Conservation (phyloP, 495 filamentous ascomycete genomes). For the Hapsidospora chrysogenum region DNA sequence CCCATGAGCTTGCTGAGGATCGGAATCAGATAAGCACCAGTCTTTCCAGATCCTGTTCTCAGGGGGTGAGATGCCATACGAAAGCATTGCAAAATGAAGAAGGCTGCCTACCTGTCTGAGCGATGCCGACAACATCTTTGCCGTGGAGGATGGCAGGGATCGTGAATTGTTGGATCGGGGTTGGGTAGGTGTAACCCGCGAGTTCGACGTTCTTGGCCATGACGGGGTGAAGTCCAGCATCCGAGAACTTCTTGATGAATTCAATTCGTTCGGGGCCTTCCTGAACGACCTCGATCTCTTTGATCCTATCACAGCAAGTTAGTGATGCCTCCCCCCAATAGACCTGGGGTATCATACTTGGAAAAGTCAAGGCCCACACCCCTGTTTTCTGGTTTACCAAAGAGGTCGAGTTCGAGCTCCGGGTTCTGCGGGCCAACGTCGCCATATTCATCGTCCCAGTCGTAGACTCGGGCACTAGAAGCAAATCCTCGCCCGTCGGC, state of each 20-base stretch:
- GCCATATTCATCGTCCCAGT: constrained; percentile 73
- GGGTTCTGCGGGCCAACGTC: constrained; percentile 59
- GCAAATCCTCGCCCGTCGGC: too few relatives aligned
- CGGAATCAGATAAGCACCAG: constrained; percentile 79
- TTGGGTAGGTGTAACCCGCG: constrained; percentile 45
- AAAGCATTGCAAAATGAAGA: constrained; percentile 3
- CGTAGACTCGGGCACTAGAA: constrained; percentile 45
- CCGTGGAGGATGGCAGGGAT: constrained; percentile 59
- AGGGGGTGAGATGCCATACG: constrained; percentile 1
- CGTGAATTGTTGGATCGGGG: constrained; percentile 71
- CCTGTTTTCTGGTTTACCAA: constrained; percentile 30
- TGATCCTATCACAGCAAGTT: too few relatives aligned
- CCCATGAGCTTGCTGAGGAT: constrained; percentile 85
- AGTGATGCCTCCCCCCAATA: too few relatives aligned
- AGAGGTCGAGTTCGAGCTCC: constrained; percentile 58
- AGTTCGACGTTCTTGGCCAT: constrained; percentile 64
- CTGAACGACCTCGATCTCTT: constrained; percentile 37
- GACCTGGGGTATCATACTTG: constrained; percentile 25
- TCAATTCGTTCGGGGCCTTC: constrained; percentile 36
- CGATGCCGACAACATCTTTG: constrained; percentile 69
- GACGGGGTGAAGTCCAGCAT: constrained; percentile 71
- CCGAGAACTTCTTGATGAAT: constrained; percentile 45
- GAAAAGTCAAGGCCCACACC: constrained; percentile 23
- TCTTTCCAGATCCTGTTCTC: constrained; percentile 77
- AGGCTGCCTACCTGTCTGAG: constrained; percentile 89